A percentile compares a stretch with the other conserved stretches of the same genome.
phyloP scores from a whole-genome alignment of 176 grass and related monocot species.

The Stipa capillata region DNA sequence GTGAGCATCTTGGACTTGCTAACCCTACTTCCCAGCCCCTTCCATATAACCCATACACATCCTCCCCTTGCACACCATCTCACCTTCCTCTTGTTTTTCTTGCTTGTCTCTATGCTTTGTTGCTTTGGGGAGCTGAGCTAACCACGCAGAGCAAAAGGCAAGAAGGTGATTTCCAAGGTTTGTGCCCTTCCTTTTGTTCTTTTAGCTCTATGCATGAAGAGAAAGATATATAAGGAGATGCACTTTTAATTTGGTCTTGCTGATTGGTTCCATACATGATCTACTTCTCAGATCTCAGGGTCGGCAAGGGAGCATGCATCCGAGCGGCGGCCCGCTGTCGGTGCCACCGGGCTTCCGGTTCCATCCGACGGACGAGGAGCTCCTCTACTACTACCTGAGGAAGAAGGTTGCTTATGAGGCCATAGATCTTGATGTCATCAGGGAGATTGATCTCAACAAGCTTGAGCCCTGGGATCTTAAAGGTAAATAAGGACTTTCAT shows the following conservation, averaged over 20 bases:
- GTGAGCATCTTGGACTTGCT: slow-evolving; percentile 39
- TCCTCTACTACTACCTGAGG: slow-evolving; percentile 97
- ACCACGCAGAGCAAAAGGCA: not conserved
- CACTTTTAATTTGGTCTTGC: not conserved
- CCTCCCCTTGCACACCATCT: not conserved
- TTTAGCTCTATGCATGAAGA: not conserved
- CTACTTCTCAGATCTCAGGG: slow-evolving; percentile 29
- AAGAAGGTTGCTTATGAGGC: slow-evolving; percentile 94
- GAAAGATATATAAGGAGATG: slow-evolving; percentile 35
- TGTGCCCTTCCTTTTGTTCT: slow-evolving; percentile 39
- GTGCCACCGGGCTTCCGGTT: slow-evolving; percentile 95
- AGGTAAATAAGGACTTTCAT: slow-evolving; percentile 33
- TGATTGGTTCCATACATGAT: not conserved
- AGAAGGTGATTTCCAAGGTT: slow-evolving; percentile 48
- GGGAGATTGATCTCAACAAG: slow-evolving; percentile 89
- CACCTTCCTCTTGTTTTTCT: slow-evolving; percentile 53
- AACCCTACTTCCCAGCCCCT: slow-evolving; percentile 22
- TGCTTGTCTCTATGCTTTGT: slow-evolving; percentile 35
- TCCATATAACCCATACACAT: slow-evolving; percentile 37
- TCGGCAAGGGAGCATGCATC: slow-evolving; percentile 58
- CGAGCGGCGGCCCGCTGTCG: slow-evolving; percentile 38
- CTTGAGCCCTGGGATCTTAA: slow-evolving; percentile 98
- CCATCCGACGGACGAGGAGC: slow-evolving; percentile 93
- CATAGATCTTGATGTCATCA: slow-evolving; percentile 98
- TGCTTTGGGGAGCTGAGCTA: slow-evolving; percentile 27